A percentile compares a stretch with the other conserved stretches of the same genome.
These are phyloP conservation scores for Pisolithus marmoratus DNA, from an alignment of 768 basidiomycete species.

Conservation along the genomic window DNA sequence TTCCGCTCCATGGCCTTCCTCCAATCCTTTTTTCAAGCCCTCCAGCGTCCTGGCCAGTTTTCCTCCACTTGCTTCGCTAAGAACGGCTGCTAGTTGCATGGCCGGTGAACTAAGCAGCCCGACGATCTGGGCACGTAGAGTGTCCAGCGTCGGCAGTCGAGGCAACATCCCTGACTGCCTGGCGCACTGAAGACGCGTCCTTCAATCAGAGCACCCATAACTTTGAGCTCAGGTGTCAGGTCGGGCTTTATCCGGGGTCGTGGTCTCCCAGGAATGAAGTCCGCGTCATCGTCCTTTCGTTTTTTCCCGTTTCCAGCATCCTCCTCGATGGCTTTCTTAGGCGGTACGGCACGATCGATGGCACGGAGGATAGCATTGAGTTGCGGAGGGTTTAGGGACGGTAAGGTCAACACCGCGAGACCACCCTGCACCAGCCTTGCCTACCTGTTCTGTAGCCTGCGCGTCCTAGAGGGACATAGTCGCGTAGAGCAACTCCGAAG, in stretches of 20 bases:
- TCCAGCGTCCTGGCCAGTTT: constrained; percentile 67
- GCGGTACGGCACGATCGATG: constrained; percentile 62
- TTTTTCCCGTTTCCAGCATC: constrained; percentile 44
- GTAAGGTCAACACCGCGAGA: constrained; percentile 60
- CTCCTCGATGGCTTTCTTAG: constrained; percentile 46
- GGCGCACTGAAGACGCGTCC: constrained; percentile 59
- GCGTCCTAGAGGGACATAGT: constrained; percentile 48
- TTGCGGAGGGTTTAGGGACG: constrained; percentile 67
- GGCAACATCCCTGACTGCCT: constrained; percentile 58
- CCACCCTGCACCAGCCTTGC: constrained; percentile 52
- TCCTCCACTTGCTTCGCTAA: constrained; percentile 66
- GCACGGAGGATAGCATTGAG: constrained; percentile 61
- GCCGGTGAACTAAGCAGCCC: constrained; percentile 76
- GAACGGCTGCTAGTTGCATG: constrained; percentile 63
- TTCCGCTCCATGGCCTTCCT: constrained; percentile 36
- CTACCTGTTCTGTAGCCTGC: constrained; percentile 44
- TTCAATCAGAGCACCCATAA: constrained; percentile 80
- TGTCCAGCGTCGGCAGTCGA: constrained; percentile 72
- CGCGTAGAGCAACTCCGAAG: constrained; percentile 71
- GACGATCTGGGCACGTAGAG: constrained; percentile 75
- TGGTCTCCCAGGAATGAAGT: constrained; percentile 60
- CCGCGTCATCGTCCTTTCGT: constrained; percentile 57
- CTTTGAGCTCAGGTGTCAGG: constrained; percentile 57
- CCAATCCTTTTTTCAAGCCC: constrained; percentile 64
- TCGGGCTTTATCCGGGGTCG: constrained; percentile 52